Evolutionary conservation across 1,284 basidiomycete species (phyloP).

Genomic region (Ustilago loliicola): DNA sequence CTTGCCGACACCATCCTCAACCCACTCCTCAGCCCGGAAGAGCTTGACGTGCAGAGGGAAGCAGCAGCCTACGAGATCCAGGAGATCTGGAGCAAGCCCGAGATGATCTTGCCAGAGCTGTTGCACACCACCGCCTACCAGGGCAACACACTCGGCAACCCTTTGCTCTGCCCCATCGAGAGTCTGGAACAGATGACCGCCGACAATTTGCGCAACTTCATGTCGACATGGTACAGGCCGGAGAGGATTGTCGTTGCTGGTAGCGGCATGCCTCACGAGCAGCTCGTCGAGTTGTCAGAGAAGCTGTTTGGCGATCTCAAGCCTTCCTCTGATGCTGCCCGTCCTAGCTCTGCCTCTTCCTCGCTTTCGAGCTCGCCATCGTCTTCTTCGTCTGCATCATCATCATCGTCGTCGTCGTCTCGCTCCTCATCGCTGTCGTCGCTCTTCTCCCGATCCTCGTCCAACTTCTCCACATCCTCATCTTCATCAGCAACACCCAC

Average conservation of each 20-base stretch:
- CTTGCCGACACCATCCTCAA: constrained; percentile 91
- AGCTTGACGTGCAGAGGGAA: constrained; percentile 85
- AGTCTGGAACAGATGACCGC: constrained; percentile 81
- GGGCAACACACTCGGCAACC: constrained; percentile 85
- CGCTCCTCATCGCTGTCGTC: constrained; percentile 70
- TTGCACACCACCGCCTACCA: constrained; percentile 88
- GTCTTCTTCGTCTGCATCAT: constrained; percentile 36
- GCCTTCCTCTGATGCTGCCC: constrained; percentile 18
- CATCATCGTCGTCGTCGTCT: constrained; percentile 74
- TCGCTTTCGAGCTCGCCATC: constrained; percentile 35
- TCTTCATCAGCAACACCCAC: constrained; percentile 51
- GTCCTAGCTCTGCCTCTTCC: constrained; percentile 20
- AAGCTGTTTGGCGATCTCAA: constrained; percentile 81
- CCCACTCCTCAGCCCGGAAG: constrained; percentile 81
- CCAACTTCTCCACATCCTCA: constrained; percentile 56
- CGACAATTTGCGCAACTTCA: constrained; percentile 78
- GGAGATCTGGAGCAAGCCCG: constrained; percentile 89
- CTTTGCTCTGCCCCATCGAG: constrained; percentile 88
- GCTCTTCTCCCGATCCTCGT: constrained; percentile 74
- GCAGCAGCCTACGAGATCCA: constrained; percentile 93
- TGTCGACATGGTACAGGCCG: constrained; percentile 88
- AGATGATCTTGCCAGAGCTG: constrained; percentile 94
- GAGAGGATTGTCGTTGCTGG: constrained; percentile 95
- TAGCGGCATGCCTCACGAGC: constrained; percentile 89
- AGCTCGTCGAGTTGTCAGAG: constrained; percentile 85